Percentiles rank a stretch among this genome's conserved stretches.
These are phyloP conservation scores for Polyporus arcularius DNA, from an alignment of 768 basidiomycete genomes.

Conservation along the genomic window DNA sequence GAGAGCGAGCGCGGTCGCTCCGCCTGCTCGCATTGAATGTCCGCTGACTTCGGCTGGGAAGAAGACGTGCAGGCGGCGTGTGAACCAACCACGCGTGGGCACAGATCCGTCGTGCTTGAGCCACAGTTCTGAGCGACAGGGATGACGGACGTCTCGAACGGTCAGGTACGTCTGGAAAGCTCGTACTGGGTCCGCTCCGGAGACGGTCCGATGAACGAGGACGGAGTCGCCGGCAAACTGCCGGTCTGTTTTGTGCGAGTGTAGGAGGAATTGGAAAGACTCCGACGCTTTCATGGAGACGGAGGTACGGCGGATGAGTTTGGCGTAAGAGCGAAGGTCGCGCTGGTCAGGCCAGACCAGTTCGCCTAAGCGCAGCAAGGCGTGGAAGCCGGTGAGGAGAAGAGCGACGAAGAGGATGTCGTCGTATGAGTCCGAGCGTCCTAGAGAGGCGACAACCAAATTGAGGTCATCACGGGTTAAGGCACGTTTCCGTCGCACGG, in stretches of 20 bases:
- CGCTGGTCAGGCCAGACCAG: conserved; percentile 25
- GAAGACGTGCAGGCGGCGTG: conserved; percentile 28
- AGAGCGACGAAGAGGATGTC: conserved; percentile 28
- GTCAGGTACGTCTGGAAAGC: no score
- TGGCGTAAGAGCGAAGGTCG: conserved; percentile 12
- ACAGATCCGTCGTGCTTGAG: conserved; percentile 30
- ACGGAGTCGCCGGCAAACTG: conserved; percentile 25
- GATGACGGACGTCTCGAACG: conserved; percentile 29
- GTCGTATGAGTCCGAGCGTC: no score
- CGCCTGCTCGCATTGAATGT: conserved; percentile 43
- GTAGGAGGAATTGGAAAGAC: conserved; percentile 36
- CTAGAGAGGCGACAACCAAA: no score
- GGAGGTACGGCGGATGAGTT: conserved; percentile 19
- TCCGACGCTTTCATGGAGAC: no score
- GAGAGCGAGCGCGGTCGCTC: conserved; percentile 40
- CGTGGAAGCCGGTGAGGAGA: conserved; percentile 27
- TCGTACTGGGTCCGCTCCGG: conserved; percentile 1
- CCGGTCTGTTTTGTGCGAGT: conserved; percentile 41
- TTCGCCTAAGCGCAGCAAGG: conserved; percentile 31
- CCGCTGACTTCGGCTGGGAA: conserved; percentile 33
- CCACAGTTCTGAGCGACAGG: conserved; percentile 36
- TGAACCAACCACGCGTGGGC: conserved; percentile 40
- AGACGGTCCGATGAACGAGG: not conserved
- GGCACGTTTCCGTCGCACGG: conserved; percentile 30
- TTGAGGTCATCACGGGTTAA: conserved; percentile 22